Evolutionary conservation across 768 basidiomycete species (phyloP), one percentile per base, ranked within the genome.

Genomic region (Pleurotus sapidus): DNA sequence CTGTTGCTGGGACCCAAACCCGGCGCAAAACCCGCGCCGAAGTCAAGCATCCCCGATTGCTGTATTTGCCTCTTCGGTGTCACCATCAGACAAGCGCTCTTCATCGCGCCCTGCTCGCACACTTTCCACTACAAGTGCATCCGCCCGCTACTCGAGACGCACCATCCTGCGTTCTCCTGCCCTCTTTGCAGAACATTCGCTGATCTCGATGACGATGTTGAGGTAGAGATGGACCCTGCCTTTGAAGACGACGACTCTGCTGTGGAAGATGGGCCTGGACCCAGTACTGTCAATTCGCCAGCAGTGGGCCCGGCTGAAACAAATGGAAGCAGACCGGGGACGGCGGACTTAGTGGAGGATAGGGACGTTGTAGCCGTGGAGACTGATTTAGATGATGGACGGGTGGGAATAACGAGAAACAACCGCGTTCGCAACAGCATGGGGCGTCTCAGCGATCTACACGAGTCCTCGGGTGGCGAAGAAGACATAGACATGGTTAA

Each of bases 111-210:
- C 0, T 99, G 96, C 73, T 95, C 93, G 1, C 96, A 99, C 70
- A 88, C 94, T 0, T 93, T 92, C 77, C 93, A 95, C 74, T 94
- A 92, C 83, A 98, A 98, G 72, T 98, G 96, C 70, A 95, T 99
- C 59, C 84, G 94, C 0, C 96, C 95, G 1, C 79, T 98, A 9
- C 80, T 98, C 43, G 83, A 91, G 62, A 73, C 82, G n/a, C 93
- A 98, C 71, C 86, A 95, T 64, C 93, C 95, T 0, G 90, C 91
- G 5, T 99, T 98, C 75, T 91, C 86, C 12, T 99, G 96, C 66
- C 96, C 96, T 0, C 82, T 99, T 5, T 99, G 96, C 70, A 81
- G 96, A 40, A 95, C 94, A 0, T 99, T 89, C 65, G 95, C 95
- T 12, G 89, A 98, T 68, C 83, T 99, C 15, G 95, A 98, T 49